Base-by-base conservation (phyloP, 2,329 filamentous ascomycete genomes). In the Aspergillus ochraceus region DNA sequence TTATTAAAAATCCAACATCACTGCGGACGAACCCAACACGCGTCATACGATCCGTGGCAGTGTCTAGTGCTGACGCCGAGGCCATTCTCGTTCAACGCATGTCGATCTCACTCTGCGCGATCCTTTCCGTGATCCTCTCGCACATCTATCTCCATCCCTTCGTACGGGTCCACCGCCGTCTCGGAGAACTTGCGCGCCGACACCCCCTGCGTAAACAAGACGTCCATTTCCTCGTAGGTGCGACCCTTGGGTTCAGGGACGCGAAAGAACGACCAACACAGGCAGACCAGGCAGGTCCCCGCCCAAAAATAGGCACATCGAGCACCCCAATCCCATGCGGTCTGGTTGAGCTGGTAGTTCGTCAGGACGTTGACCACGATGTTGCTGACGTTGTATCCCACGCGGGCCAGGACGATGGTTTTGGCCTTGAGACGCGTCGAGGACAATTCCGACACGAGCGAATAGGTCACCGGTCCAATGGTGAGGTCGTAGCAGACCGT, bases 361-460 rank as follows among this genome's bases (percentile, higher is more conserved):
- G 90, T 93, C 39, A 96, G 76, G 3, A 95, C 87, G 42, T 86
- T 87, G 65, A 76, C 78, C 24, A 79, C 61, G 47, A 86, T 81
- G 57, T 78, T 78, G 22, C 71, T 68, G 26, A 84, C 71, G 62
- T 85, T 83, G 72, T 84, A 85, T 20, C 77, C 67, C 49, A 74
- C 76, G 12, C 83, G 76, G 1, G 82, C 80, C 52, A 86, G 72
- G 2, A 84, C 83, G 24, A 85, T 81, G 0, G 82, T 84, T 74
- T 85, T 84, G 30, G 80, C 77, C 61, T 83, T 81, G 42, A 86
- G 78, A 11, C 83, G 77, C 2, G 81, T 83, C 2, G 83, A 84
- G 0, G 82, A 81, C 5, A 85, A 74, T 66, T 86, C 84, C 0
- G 83, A 78, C 36, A 85, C 77, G 19, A 85, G 70, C 0, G 78